Percentiles rank a stretch among this genome's conserved stretches.
Evolutionary conservation across 306 rosid species (phyloP).

Genomic region (Biancaea sappan): DNA sequence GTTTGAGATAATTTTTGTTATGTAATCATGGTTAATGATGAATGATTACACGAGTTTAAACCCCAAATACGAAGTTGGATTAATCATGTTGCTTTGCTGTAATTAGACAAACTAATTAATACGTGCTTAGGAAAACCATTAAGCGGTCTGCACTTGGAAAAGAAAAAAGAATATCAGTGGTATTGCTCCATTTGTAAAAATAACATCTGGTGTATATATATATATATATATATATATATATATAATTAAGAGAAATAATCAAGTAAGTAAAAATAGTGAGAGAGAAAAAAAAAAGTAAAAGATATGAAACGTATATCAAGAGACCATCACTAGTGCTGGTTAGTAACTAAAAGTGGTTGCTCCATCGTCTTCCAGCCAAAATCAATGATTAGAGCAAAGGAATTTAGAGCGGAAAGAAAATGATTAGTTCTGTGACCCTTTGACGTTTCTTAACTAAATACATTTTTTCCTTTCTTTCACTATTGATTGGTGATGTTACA

Average conservation of each 20-base stretch:
- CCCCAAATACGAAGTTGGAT: conserved; percentile 43
- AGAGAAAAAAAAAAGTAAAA: conserved; percentile 21
- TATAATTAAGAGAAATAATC: background rate
- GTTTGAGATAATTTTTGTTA: conserved; percentile 32
- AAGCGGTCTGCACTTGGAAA: background rate
- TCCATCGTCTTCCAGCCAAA: conserved; percentile 56
- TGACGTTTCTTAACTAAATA: conserved; percentile 54
- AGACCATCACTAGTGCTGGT: conserved; percentile 54
- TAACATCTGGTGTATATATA: background rate
- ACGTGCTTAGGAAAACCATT: conserved; percentile 18
- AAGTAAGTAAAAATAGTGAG: background rate
- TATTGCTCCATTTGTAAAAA: conserved; percentile 8
- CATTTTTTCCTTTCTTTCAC: conserved; percentile 28
- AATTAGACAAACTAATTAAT: conserved; percentile 37
- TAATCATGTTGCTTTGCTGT: conserved; percentile 35
- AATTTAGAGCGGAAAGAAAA: conserved; percentile 49
- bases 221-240: background rate
- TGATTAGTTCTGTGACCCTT: conserved; percentile 59
- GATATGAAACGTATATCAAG: conserved; percentile 32
- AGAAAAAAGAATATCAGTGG: background rate
- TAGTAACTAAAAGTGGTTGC: conserved; percentile 70
- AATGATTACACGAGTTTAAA: conserved; percentile 39
- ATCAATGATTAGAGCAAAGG: conserved; percentile 48
- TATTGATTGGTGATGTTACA: conserved; percentile 36
- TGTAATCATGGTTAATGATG: conserved; percentile 39